Conservation (phyloP, 257 asterid species). For the Penstemon barbatus region DNA sequence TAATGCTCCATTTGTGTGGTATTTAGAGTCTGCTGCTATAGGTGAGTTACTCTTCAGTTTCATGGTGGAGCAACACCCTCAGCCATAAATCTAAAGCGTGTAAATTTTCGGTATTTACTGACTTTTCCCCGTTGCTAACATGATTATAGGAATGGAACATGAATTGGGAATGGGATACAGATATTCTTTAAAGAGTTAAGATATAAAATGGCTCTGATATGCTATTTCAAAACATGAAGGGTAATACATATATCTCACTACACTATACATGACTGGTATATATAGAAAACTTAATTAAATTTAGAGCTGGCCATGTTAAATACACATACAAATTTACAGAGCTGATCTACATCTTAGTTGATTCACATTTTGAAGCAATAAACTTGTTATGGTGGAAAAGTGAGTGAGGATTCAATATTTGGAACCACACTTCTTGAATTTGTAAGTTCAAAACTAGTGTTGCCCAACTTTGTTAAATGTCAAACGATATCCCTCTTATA, state of each 20-base stretch:
- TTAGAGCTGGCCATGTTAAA: not conserved
- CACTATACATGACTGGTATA: too few species aligned
- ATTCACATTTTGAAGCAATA: conserved; percentile 7
- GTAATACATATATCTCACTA: not conserved
- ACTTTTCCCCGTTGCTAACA: too few species aligned
- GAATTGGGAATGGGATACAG: not conserved
- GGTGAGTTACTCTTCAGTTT: not conserved
- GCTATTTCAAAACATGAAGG: not conserved
- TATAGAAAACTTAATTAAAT: not conserved
- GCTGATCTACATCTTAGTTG: not conserved
- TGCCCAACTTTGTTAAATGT: too few species aligned
- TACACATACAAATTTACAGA: not conserved
- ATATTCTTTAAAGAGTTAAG: not conserved
- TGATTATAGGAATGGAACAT: not conserved
- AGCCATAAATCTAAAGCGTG: too few species aligned
- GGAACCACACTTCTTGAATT: too few species aligned
- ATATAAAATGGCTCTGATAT: not conserved
- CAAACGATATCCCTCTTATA: too few species aligned
- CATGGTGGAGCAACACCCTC: not conserved
- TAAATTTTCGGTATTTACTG: too few species aligned
- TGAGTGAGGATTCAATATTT: too few species aligned
- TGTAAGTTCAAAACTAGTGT: too few species aligned
- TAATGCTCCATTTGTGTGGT: not conserved
- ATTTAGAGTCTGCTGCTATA: conserved; percentile 1
- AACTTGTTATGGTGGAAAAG: not conserved